Conservation (phyloP, 2,329 filamentous ascomycete genomes). For the Cordyceps tenuipes region DNA sequence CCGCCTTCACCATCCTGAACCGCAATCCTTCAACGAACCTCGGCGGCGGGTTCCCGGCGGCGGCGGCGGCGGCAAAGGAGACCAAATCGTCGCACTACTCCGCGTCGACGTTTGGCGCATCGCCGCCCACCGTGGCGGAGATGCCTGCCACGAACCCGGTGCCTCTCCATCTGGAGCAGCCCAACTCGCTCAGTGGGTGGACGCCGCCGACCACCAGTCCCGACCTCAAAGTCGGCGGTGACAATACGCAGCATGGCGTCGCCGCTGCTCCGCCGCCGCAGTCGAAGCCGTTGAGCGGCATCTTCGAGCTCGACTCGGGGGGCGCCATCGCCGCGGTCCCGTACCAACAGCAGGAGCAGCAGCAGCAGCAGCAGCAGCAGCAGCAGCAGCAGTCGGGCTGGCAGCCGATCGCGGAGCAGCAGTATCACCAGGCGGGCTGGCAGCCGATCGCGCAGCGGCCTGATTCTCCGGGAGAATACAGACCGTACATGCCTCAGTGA, state of each 20-base stretch:
- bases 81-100: constrained; percentile 11
- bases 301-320: constrained; percentile 7
- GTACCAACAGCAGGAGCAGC: background rate
- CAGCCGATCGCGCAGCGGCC: background rate
- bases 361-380: background rate
- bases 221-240: background rate
- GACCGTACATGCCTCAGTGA: background rate
- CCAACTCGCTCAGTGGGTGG: background rate
- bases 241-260: background rate
- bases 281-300: background rate
- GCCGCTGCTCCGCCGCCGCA: background rate
- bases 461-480: background rate
- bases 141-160: background rate
- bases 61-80: constrained; percentile 9
- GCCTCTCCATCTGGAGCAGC: background rate
- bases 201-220: background rate
- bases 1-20: constrained; percentile 15
- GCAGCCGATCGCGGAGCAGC: background rate
- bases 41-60: background rate
- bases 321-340: background rate
- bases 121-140: background rate
- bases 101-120: background rate
- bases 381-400: background rate
- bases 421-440: background rate
- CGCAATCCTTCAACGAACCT: constrained; percentile 17